These are phyloP conservation scores for Cytospora mali DNA, from an alignment of 2,329 filamentous ascomycete genomes.

Conservation along the genomic window DNA sequence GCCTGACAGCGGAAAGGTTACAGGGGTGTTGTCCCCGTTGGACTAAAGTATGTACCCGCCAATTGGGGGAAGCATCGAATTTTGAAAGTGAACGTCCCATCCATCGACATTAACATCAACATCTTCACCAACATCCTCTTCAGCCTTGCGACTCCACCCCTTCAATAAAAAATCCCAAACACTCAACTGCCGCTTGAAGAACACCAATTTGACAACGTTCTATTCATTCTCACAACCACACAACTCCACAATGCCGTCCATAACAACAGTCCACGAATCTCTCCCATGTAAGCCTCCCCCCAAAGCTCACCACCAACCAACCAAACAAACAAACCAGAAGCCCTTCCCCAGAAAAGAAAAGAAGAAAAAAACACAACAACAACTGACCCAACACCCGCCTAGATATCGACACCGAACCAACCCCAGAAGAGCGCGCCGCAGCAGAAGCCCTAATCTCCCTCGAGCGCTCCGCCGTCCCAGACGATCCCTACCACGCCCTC, in stretches of 20 bases:
- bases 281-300: slow-evolving; percentile 68
- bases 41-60: background rate
- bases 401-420: slow-evolving; percentile 83
- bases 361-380: too few relatives aligned
- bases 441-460: slow-evolving; percentile 70
- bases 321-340: slow-evolving; percentile 6
- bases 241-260: slow-evolving; percentile 62
- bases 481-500: slow-evolving; percentile 56
- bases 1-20: background rate
- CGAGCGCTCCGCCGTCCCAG: slow-evolving; percentile 56
- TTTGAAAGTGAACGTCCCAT: background rate
- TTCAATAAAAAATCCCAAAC: background rate
- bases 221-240: background rate
- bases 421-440: slow-evolving; percentile 61
- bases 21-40: background rate
- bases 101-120: too few relatives aligned
- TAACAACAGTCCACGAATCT: slow-evolving; percentile 73
- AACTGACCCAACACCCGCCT: slow-evolving; percentile 28
- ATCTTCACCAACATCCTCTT: background rate
- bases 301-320: slow-evolving; percentile 2
- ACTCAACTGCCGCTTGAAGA: background rate
- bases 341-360: too few relatives aligned
- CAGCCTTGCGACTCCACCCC: slow-evolving; percentile 1
- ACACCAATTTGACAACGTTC: background rate
- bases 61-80: background rate